Evolutionary conservation across 805 yeast genomes (phyloP).

Genomic region (Millerozyma miso): DNA sequence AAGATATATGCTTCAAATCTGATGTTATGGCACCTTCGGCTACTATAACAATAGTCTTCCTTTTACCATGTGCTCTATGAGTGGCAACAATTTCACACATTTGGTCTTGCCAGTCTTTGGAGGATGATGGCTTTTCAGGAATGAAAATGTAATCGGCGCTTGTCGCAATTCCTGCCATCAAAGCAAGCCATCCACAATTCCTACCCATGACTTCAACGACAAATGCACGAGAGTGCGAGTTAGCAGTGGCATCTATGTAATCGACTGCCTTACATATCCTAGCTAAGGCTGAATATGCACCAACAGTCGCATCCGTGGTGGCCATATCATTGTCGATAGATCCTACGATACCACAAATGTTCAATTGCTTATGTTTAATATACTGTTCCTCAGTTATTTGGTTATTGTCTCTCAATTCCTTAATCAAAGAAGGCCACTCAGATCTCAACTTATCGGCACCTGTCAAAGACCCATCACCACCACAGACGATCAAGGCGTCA

Average conservation of each 20-base stretch:
- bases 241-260: constrained; percentile 95
- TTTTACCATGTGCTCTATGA: constrained; percentile 82
- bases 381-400: constrained; percentile 56
- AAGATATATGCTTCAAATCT: constrained; percentile 74
- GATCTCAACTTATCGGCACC: constrained; percentile 93
- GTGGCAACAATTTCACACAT: constrained; percentile 69
- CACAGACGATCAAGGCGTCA: constrained; percentile 93
- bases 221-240: constrained; percentile 95
- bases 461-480: constrained; percentile 97
- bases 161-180: constrained; percentile 96
- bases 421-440: constrained; percentile 89
- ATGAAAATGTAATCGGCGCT: constrained; percentile 92
- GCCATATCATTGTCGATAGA: constrained; percentile 99
- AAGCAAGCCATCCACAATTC: constrained; percentile 98
- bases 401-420: constrained; percentile 59
- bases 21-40: constrained; percentile 96
- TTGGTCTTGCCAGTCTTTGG: constrained; percentile 74
- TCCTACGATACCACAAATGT: constrained; percentile 92
- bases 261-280: constrained; percentile 93
- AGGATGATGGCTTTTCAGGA: constrained; percentile 87
- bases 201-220: constrained; percentile 99
- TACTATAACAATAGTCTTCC: constrained; percentile 93
- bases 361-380: constrained; percentile 63
- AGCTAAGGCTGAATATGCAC: constrained; percentile 90
- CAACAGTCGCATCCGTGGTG: constrained; percentile 92